Conservation (phyloP, 2,329 filamentous ascomycete species). For the Cytospora piceicola region DNA sequence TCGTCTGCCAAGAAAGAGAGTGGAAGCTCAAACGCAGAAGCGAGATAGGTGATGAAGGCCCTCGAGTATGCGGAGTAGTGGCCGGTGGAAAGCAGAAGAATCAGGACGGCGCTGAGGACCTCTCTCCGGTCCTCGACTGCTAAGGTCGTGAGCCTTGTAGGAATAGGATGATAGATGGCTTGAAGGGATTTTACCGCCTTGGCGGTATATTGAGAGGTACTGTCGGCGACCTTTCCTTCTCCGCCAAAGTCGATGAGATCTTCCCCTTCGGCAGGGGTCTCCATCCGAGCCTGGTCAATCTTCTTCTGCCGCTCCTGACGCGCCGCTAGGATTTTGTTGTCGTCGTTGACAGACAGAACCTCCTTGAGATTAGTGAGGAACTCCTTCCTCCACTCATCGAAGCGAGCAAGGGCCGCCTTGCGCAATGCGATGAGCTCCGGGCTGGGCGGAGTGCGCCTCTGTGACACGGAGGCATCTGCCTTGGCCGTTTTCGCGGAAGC, state of each 20-base stretch:
- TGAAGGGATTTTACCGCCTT: constrained; percentile 52
- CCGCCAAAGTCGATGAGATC: constrained; percentile 49
- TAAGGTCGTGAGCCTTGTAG: constrained; percentile 59
- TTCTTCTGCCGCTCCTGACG: constrained; percentile 50
- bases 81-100: constrained; percentile 72
- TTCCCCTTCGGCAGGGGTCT: constrained; percentile 43
- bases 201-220: constrained; percentile 37
- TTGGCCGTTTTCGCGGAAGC: constrained; percentile 19
- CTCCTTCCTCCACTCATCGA: constrained; percentile 76
- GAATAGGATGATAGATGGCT: constrained; percentile 56
- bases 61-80: constrained; percentile 77
- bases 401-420: constrained; percentile 65
- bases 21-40: constrained; percentile 68
- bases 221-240: constrained; percentile 16
- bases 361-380: constrained; percentile 74
- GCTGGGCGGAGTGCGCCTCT: constrained; percentile 32
- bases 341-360: constrained; percentile 54
- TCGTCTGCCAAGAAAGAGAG: constrained; percentile 66
- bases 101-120: constrained; percentile 69
- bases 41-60: constrained; percentile 67
- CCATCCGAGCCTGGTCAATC: constrained; percentile 44
- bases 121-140: constrained; percentile 62
- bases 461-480: constrained; percentile 23
- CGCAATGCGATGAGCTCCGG: constrained; percentile 45
- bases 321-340: constrained; percentile 49